Conservation (phyloP, 768 basidiomycete species). For the Auricularia sp. region DNA sequence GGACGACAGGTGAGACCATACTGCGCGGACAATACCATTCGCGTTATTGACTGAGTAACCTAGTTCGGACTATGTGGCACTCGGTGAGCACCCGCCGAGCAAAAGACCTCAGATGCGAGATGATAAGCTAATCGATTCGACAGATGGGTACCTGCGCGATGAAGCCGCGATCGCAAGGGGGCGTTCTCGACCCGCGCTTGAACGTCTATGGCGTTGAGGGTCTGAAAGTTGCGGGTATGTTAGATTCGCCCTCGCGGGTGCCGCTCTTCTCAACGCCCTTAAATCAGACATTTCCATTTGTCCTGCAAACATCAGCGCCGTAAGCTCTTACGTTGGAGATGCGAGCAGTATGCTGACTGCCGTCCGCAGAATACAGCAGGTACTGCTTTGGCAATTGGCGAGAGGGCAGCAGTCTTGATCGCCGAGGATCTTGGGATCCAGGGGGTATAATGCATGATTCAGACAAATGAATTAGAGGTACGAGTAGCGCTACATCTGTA, state of each 20-base stretch:
- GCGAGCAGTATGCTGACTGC: not conserved
- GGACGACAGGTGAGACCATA: slow-evolving; percentile 14
- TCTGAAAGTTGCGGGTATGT: slow-evolving; percentile 18
- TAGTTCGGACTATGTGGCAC: slow-evolving; percentile 25
- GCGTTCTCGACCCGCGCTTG: slow-evolving; percentile 11
- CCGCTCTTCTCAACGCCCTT: not conserved
- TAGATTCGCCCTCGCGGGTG: not conserved
- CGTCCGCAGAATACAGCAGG: slow-evolving; percentile 32
- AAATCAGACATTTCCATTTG: slow-evolving; percentile 28
- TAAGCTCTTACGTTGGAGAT: slow-evolving; percentile 9
- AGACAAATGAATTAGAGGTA: not conserved
- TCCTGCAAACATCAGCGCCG: slow-evolving; percentile 29
- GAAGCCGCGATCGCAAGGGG: slow-evolving; percentile 10
- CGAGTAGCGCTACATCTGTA: not conserved
- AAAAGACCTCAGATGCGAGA: not conserved
- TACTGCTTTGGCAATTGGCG: slow-evolving; percentile 38
- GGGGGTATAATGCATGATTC: slow-evolving; percentile 7
- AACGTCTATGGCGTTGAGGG: slow-evolving; percentile 10
- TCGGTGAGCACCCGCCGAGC: slow-evolving; percentile 14
- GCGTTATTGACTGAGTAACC: not conserved
- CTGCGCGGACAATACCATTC: too few relatives aligned
- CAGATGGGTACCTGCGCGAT: slow-evolving; percentile 22
- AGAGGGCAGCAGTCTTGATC: slow-evolving; percentile 54
- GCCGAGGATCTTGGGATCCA: slow-evolving; percentile 39
- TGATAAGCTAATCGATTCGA: not conserved